Evolutionary conservation across 352 stramenopile genomes (phyloP), one percentile per base, ranked within the genome.

Genomic region (Phytopythium montanum): DNA sequence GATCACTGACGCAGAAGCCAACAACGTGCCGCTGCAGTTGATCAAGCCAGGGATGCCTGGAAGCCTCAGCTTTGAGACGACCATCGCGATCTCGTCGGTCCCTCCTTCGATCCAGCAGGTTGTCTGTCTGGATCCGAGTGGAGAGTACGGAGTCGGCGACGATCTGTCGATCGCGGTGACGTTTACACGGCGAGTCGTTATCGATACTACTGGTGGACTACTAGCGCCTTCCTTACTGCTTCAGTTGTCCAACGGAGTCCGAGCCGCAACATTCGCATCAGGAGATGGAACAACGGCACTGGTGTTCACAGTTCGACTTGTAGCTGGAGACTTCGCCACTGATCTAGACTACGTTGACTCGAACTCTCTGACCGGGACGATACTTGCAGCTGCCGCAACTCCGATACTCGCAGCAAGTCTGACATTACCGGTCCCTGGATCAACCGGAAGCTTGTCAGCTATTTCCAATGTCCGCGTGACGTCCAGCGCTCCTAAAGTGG

Each of bases 1-100:
- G n/a, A 81, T 92, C 39, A 78, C 75, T 0, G 81, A 90, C 23
- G 52, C 23, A 0, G 56, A 70, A 1, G 70, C 67, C 2, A 54
- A 81, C 14, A 75, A 81, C 26, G 77, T 83, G 0, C 79, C 83
- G 16, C 38, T 93, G 3, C 60, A 62, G n/a, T 67, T 93, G 7
- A 64, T 57, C 25, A 52, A 60, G 2, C 59, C 64, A 10, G 57
- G 54, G 2, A 56, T 64, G 5, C 68, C 72, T 2, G 69, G 72
- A 0, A 89, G 73, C 54, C 48, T 93, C 28, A 85, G 77, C 8
- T 74, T 72, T 39, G 71, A 64, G 10, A 70, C 62, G 18, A 62
- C 64, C 12, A 76, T 92, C 31, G 41, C 55, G 41, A 78, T 94
- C 21, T 70, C 75, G 12, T 86, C 80, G 0, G 50, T 36, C 0